phyloP scores from a whole-genome alignment of 2,329 filamentous ascomycete genomes.

The Triangularia verruculosa region DNA sequence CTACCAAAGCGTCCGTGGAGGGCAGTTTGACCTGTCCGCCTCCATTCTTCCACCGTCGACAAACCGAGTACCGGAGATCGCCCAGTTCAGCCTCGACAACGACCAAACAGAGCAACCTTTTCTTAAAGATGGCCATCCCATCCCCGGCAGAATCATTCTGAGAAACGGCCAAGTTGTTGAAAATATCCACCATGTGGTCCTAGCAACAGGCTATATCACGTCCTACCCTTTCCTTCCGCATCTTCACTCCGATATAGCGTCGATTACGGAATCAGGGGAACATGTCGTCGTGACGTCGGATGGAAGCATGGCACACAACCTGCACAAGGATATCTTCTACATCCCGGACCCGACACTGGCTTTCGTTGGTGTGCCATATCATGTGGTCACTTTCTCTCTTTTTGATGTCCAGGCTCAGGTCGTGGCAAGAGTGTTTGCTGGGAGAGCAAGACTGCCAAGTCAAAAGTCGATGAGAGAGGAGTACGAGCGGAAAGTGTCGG shows the following conservation, averaged over 20 bases:
- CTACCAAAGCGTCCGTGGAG: conserved; percentile 55
- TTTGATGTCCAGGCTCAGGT: conserved; percentile 69
- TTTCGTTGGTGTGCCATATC: conserved; percentile 64
- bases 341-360: conserved; percentile 62
- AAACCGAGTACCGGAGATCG: conserved; percentile 50
- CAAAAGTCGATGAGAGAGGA: conserved; percentile 38
- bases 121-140: conserved; percentile 32
- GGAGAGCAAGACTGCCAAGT: conserved; percentile 46
- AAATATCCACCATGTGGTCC: conserved; percentile 58
- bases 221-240: conserved; percentile 61
- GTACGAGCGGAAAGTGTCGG: conserved; percentile 32
- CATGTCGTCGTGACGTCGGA: conserved; percentile 58
- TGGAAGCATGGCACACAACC: conserved; percentile 61
- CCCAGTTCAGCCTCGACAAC: conserved; percentile 39
- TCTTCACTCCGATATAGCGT: conserved; percentile 39
- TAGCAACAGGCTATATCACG: conserved; percentile 68
- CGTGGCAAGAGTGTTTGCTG: conserved; percentile 55
- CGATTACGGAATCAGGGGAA: conserved; percentile 47
- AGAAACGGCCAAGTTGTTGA: conserved; percentile 50
- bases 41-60: conserved; percentile 52
- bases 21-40: conserved; percentile 56
- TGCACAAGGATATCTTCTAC: conserved; percentile 70
- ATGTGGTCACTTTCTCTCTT: conserved; percentile 64
- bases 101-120: conserved; percentile 5
- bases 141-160: conserved; percentile 51